These are phyloP conservation scores for Macrolepiota albuminosa DNA, from an alignment of 768 basidiomycete genomes.

Conservation along the genomic window DNA sequence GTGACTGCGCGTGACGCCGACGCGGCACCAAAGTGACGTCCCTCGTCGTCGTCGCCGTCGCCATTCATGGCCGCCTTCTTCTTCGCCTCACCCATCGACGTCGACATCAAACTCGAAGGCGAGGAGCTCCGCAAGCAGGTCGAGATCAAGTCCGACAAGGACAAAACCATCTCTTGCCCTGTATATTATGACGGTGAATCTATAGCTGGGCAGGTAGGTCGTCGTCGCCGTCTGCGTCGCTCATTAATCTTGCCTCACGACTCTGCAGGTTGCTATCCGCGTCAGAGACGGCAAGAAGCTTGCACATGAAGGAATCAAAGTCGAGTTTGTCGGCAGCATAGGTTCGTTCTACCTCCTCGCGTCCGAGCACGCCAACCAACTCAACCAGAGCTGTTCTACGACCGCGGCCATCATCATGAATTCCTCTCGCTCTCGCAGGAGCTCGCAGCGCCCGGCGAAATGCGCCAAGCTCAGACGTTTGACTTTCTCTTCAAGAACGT, in stretches of 20 bases:
- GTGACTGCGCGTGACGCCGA: slow-evolving; percentile 10
- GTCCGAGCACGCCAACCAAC: neutral
- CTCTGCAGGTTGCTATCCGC: slow-evolving; percentile 71
- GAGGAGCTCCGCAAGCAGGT: slow-evolving; percentile 88
- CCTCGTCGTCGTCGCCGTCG: slow-evolving; percentile 1
- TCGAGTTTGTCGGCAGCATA: slow-evolving; percentile 95
- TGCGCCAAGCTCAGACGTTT: slow-evolving; percentile 93
- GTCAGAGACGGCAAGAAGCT: slow-evolving; percentile 94
- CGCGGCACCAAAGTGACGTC: neutral
- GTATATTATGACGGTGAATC: slow-evolving; percentile 96
- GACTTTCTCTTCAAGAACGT: slow-evolving; percentile 99
- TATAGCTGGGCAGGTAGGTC: slow-evolving; percentile 73
- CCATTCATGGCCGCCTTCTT: slow-evolving; percentile 79
- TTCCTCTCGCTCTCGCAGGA: slow-evolving; percentile 95
- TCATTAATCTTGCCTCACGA: neutral
- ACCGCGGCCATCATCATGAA: slow-evolving; percentile 97
- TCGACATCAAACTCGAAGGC: slow-evolving; percentile 83
- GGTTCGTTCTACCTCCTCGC: slow-evolving; percentile 43
- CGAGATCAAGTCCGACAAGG: slow-evolving; percentile 88
- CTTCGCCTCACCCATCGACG: slow-evolving; percentile 86
- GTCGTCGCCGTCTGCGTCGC: neutral
- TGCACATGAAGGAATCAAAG: slow-evolving; percentile 94
- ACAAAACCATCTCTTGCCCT: slow-evolving; percentile 78
- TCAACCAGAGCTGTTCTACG: slow-evolving; percentile 81
- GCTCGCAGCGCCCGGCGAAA: slow-evolving; percentile 91